These are phyloP conservation scores for Trypanosoma platydactyli DNA, from an alignment of 208 protist genomes.

Conservation along the genomic window DNA sequence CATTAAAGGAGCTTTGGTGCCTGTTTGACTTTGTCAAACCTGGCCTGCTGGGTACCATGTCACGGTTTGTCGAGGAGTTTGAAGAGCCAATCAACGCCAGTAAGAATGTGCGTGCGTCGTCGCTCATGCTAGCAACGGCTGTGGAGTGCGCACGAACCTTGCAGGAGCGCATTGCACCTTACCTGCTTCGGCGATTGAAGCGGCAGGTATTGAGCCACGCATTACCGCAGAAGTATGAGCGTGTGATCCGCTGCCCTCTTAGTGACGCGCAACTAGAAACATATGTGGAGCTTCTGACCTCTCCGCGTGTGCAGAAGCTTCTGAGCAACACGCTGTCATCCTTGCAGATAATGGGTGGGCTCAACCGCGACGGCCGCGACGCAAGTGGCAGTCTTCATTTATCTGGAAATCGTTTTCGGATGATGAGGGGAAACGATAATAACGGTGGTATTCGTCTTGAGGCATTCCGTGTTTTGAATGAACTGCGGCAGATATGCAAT, in stretches of 20 bases:
- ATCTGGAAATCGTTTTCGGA: slow-evolving; percentile 48
- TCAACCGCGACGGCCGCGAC: slow-evolving; percentile 66
- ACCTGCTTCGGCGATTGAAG: slow-evolving; percentile 97
- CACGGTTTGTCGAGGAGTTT: slow-evolving; percentile 78
- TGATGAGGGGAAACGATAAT: slow-evolving; percentile 29
- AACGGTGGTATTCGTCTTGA: slow-evolving; percentile 50
- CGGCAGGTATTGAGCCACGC: slow-evolving; percentile 79
- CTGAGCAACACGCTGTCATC: slow-evolving; percentile 40
- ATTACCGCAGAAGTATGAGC: slow-evolving; percentile 96
- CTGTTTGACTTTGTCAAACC: slow-evolving; percentile 99
- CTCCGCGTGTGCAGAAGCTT: slow-evolving; percentile 59
- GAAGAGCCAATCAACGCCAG: slow-evolving; percentile 84
- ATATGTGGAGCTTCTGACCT: slow-evolving; percentile 91
- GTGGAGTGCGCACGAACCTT: slow-evolving; percentile 94
- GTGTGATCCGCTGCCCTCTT: slow-evolving; percentile 96
- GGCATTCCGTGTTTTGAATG: slow-evolving; percentile 63
- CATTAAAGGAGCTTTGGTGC: slow-evolving; percentile 98
- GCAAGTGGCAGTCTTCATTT: slow-evolving; percentile 57
- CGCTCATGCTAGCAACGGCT: slow-evolving; percentile 90
- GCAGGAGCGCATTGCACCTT: slow-evolving; percentile 93
- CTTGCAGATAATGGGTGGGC: slow-evolving; percentile 30
- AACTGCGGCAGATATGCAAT: slow-evolving; percentile 84
- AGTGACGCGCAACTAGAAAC: slow-evolving; percentile 89
- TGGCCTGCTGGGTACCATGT: slow-evolving; percentile 92
- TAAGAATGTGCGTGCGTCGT: slow-evolving; percentile 89